phyloP scores from a whole-genome alignment of 1,139 yeast species.

The Candida sojae region DNA sequence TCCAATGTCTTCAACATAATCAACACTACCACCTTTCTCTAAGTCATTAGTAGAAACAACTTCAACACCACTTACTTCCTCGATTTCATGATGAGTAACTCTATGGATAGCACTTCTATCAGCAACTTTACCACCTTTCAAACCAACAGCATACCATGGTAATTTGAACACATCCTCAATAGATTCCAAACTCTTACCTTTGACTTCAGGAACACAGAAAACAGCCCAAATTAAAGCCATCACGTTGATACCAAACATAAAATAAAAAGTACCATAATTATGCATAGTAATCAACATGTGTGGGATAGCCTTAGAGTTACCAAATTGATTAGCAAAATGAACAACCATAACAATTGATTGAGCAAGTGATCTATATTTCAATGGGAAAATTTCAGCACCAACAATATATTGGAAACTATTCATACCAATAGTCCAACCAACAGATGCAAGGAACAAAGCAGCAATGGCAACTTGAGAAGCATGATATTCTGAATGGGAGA shows the following conservation, averaged over 20 bases:
- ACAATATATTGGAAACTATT: constrained; percentile 55
- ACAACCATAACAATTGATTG: constrained; percentile 52
- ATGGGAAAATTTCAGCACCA: constrained; percentile 57
- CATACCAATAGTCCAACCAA: constrained; percentile 64
- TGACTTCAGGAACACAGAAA: constrained; percentile 52
- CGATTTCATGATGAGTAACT: constrained; percentile 16
- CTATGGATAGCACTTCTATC: constrained; percentile 46
- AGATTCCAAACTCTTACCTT: constrained; percentile 50
- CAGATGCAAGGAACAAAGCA: constrained; percentile 49
- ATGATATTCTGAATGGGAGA: constrained; percentile 27
- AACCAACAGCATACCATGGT: constrained; percentile 50
- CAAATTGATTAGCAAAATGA: constrained; percentile 57
- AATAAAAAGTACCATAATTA: constrained; percentile 51
- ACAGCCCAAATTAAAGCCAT: constrained; percentile 46
- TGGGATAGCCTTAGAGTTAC: constrained; percentile 56
- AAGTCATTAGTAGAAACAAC: neutral
- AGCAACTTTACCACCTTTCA: constrained; percentile 50
- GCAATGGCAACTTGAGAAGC: constrained; percentile 52
- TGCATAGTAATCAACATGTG: constrained; percentile 46
- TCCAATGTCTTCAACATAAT: neutral
- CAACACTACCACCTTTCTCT: constrained; percentile 1
- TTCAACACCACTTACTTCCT: neutral
- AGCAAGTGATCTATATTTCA: constrained; percentile 50
- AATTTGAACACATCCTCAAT: constrained; percentile 54
- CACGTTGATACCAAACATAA: constrained; percentile 43